Evolutionary conservation across 1,284 basidiomycete species (phyloP).

Genomic region (Ustilago trichophora): DNA sequence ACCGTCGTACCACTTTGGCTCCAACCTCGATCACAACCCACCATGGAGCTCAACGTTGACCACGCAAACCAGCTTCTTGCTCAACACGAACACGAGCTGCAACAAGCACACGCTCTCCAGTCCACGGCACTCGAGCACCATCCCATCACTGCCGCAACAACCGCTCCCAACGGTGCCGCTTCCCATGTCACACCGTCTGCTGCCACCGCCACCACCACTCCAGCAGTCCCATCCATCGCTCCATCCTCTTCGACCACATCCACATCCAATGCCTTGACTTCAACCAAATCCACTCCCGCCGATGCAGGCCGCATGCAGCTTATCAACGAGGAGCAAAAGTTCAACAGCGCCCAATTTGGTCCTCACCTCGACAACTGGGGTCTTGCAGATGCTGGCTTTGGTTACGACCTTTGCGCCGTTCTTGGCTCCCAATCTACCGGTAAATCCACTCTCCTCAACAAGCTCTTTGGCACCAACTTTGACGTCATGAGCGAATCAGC

Average conservation of each 20-base stretch:
- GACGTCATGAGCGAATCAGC: conserved; percentile 97
- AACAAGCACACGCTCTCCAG: conserved; percentile 14
- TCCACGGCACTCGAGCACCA: conserved; percentile 7
- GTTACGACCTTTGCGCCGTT: conserved; percentile 66
- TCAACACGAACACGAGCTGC: conserved; percentile 28
- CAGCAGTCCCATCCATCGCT: too few species aligned
- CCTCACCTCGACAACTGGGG: conserved; percentile 54
- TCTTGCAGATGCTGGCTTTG: conserved; percentile 62
- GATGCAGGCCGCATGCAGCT: conserved; percentile 58
- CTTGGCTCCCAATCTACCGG: conserved; percentile 89
- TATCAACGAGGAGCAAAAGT: conserved; percentile 63
- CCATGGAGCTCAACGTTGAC: conserved; percentile 50
- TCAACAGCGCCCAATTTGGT: conserved; percentile 49
- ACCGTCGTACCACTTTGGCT: not conserved
- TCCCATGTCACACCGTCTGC: not conserved
- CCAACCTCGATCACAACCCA: not conserved
- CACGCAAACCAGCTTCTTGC: conserved; percentile 40
- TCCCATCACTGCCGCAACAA: conserved; percentile 15
- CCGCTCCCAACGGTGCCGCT: conserved; percentile 10
- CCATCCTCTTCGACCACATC: not conserved
- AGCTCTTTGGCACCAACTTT: conserved; percentile 95
- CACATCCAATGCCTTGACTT: too few species aligned
- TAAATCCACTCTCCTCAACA: conserved; percentile 96
- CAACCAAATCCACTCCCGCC: too few species aligned
- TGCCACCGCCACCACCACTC: too few species aligned